A percentile compares a stretch with the other conserved stretches of the same genome.
These are phyloP conservation scores for Mycena rebaudengoi DNA, from an alignment of 768 basidiomycete genomes.

Conservation along the genomic window DNA sequence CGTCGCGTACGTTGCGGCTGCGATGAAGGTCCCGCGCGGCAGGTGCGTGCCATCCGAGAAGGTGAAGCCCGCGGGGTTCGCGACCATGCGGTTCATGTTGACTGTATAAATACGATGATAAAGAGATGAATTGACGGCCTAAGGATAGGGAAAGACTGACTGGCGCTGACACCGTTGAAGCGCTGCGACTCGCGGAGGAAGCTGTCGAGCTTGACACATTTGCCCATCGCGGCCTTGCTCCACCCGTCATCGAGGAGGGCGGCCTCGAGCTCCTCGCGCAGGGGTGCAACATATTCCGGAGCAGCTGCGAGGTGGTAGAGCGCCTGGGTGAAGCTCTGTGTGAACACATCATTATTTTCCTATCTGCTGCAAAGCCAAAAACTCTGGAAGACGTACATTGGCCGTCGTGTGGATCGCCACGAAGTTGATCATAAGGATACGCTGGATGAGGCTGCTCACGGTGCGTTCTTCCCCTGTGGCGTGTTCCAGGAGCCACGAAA, in stretches of 20 bases:
- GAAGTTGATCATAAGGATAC: constrained; percentile 47
- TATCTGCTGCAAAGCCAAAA: too few relatives aligned
- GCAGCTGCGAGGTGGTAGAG: constrained; percentile 41
- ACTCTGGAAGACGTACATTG: too few relatives aligned
- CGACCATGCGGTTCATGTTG: constrained; percentile 38
- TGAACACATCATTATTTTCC: too few relatives aligned
- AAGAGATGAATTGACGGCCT: background rate
- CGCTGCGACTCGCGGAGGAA: too few relatives aligned
- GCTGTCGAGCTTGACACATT: constrained; percentile 48
- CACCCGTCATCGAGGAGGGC: constrained; percentile 40
- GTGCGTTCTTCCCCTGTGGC: constrained; percentile 37
- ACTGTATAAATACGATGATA: constrained; percentile 20
- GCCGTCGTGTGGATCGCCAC: constrained; percentile 45
- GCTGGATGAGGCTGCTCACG: constrained; percentile 30
- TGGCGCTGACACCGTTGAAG: constrained; percentile 28
- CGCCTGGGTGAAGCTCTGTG: constrained; percentile 42
- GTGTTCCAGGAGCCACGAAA: constrained; percentile 51
- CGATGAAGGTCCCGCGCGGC: constrained; percentile 40
- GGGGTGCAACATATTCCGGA: constrained; percentile 37
- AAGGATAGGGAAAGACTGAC: constrained; percentile 35
- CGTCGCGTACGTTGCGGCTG: constrained; percentile 26
- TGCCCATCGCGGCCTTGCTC: constrained; percentile 36
- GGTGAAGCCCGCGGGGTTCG: constrained; percentile 35
- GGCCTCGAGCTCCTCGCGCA: constrained; percentile 49
- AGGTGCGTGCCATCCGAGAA: constrained; percentile 47